Evolutionary conservation across 2,329 filamentous ascomycete species (phyloP).

Genomic region (Lasiodiplodia sp.): DNA sequence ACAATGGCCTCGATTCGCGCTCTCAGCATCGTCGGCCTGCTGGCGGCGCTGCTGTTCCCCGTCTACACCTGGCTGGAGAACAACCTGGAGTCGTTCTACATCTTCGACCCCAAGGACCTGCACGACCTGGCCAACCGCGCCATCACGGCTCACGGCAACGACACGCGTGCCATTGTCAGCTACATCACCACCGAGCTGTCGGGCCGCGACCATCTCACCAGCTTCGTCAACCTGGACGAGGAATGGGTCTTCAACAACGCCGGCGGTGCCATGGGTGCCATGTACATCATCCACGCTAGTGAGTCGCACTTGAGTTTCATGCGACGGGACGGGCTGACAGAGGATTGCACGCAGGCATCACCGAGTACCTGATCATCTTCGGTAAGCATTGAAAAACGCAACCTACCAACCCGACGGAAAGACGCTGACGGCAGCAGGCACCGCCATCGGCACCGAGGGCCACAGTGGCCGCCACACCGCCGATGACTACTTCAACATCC

Average conservation of each 20-base stretch:
- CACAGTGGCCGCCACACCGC: constrained; percentile 89
- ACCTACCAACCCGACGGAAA: no score
- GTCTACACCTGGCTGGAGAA: constrained; percentile 28
- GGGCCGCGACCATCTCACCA: constrained; percentile 28
- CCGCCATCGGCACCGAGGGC: constrained; percentile 83
- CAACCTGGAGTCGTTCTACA: constrained; percentile 64
- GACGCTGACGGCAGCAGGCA: constrained; percentile 53
- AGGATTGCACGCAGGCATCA: constrained; percentile 64
- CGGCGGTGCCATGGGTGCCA: constrained; percentile 88
- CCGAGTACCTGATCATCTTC: constrained; percentile 90
- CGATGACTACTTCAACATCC: constrained; percentile 94
- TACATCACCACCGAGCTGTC: constrained; percentile 75
- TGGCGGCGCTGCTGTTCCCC: constrained; percentile 21
- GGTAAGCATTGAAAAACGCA: constrained; percentile 42
- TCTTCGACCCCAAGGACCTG: constrained; percentile 74
- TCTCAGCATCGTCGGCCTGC: constrained; percentile 22
- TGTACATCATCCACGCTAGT: constrained; percentile 91
- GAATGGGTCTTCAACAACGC: constrained; percentile 95
- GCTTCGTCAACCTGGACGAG: constrained; percentile 71
- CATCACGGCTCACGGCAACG: constrained; percentile 73
- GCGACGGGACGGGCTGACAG: not conserved
- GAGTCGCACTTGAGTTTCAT: constrained; percentile 40
- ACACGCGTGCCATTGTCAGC: constrained; percentile 72
- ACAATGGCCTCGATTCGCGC: constrained; percentile 22
- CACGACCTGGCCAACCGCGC: constrained; percentile 72